phyloP scores from a whole-genome alignment of 345 rosid genomes.

The Pelargonium nanum region DNA sequence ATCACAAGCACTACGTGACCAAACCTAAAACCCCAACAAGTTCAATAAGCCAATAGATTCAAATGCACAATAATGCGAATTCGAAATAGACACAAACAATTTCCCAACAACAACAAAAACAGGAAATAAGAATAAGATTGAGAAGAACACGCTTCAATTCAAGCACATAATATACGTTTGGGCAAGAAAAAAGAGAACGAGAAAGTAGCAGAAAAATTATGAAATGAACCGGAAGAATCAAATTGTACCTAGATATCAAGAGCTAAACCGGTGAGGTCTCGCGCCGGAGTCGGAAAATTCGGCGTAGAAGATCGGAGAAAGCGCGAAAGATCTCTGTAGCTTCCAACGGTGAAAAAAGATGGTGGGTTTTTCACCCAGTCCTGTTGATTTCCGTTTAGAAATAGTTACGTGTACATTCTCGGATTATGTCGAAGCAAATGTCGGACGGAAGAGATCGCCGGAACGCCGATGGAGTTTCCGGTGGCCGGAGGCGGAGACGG shows the following conservation, averaged over 20 bases:
- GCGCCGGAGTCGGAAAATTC: not conserved
- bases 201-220: not conserved
- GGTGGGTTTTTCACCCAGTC: too few species aligned
- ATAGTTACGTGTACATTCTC: not conserved
- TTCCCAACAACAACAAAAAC: not conserved
- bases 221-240: not conserved
- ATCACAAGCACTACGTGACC: conserved; percentile 17
- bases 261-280: not conserved
- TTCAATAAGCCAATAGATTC: not conserved
- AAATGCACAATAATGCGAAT: not conserved
- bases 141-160: not conserved
- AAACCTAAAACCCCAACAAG: not conserved
- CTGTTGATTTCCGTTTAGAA: not conserved
- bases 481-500: too few species aligned
- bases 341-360: not conserved
- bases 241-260: not conserved
- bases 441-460: not conserved
- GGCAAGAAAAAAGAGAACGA: not conserved
- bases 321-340: not conserved
- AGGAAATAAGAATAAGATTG: not conserved
- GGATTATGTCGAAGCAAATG: not conserved
- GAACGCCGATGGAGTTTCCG: not conserved
- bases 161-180: not conserved
- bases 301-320: not conserved
- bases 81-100: not conserved